Conservation (phyloP, 441 rosid species). For the Arabidopsis lyrata region DNA sequence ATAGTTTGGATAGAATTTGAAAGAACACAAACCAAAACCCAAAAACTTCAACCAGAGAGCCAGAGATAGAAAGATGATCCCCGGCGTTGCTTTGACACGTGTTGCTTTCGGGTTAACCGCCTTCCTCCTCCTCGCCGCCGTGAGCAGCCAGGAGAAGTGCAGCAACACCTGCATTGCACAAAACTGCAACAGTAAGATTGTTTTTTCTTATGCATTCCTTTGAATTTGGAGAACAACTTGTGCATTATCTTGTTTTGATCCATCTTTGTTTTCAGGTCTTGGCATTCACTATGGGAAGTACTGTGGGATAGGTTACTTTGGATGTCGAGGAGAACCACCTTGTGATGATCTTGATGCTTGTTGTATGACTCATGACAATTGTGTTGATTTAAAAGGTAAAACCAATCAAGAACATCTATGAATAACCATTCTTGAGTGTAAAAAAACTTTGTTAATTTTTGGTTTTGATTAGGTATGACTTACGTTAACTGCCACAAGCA, state of each 20-base stretch:
- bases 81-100: conserved; percentile 26
- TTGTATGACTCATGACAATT: conserved; percentile 83
- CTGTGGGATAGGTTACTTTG: conserved; percentile 77
- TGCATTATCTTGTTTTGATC: neutral
- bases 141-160: conserved; percentile 50
- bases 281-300: conserved; percentile 73
- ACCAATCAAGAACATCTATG: conserved; percentile 3
- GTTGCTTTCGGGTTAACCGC: conserved; percentile 13
- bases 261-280: conserved; percentile 19
- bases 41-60: neutral
- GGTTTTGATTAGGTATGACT: conserved; percentile 56
- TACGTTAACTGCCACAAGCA: conserved; percentile 72
- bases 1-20: conserved; percentile 1
- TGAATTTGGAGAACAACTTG: neutral
- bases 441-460: no score
- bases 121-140: conserved; percentile 37
- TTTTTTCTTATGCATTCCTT: neutral
- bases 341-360: conserved; percentile 88
- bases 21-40: conserved; percentile 11
- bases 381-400: conserved; percentile 55
- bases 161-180: conserved; percentile 70
- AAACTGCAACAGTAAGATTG: conserved; percentile 69
- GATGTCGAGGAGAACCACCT: conserved; percentile 77
- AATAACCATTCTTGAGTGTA: neutral
- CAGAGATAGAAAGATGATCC: conserved; percentile 4